These are phyloP conservation scores for Chalciporus chontae DNA, from an alignment of 768 basidiomycete species.

Conservation along the genomic window DNA sequence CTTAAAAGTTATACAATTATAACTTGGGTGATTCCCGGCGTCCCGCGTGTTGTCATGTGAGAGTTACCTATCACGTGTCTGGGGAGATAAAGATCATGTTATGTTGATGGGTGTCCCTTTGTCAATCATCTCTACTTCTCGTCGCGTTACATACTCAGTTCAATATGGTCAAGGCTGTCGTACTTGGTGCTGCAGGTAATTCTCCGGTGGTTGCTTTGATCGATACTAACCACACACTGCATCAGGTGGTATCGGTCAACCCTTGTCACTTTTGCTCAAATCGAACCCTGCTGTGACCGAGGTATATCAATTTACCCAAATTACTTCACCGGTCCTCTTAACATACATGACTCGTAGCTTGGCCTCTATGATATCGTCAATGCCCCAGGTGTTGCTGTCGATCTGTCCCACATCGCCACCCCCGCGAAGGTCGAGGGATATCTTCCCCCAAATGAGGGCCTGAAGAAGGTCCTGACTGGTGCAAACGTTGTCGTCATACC, in stretches of 20 bases:
- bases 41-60: no score
- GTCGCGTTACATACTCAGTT: neutral
- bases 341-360: slow-evolving; percentile 46
- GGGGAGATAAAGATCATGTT: neutral
- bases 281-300: slow-evolving; percentile 75
- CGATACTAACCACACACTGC: slow-evolving; percentile 2
- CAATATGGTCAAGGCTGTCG: slow-evolving; percentile 69
- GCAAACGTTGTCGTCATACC: slow-evolving; percentile 94
- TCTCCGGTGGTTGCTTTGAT: neutral
- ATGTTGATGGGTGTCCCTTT: neutral
- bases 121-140: neutral
- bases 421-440: slow-evolving; percentile 82
- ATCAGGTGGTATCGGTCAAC: slow-evolving; percentile 94
- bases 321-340: neutral
- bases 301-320: slow-evolving; percentile 36
- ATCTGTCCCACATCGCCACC: slow-evolving; percentile 91
- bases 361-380: slow-evolving; percentile 94
- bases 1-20: no score
- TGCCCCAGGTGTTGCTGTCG: slow-evolving; percentile 94
- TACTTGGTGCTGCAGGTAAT: slow-evolving; percentile 92
- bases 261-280: slow-evolving; percentile 90
- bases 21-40: no score
- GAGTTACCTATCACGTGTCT: no score
- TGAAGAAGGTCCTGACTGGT: slow-evolving; percentile 78
- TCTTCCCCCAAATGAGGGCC: slow-evolving; percentile 73